phyloP scores from a whole-genome alignment of 2,329 filamentous ascomycete genomes.

The Pseudogymnoascus sp. region DNA sequence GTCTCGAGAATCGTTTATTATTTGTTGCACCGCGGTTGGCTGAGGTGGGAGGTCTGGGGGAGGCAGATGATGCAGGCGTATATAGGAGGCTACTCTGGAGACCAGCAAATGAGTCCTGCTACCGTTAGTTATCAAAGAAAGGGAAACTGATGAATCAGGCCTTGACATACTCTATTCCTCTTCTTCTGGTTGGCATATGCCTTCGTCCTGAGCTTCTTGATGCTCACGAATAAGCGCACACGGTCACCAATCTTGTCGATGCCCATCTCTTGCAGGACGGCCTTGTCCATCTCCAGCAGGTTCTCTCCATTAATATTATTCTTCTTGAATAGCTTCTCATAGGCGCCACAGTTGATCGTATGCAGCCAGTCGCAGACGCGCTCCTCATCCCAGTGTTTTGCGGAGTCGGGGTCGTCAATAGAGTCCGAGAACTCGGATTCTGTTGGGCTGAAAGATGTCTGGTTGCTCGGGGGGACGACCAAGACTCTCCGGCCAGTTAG shows the following conservation, averaged over 20 bases:
- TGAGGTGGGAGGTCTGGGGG: slow-evolving; percentile 53
- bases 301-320: slow-evolving; percentile 99
- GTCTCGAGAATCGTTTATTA: slow-evolving; percentile 57
- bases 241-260: slow-evolving; percentile 97
- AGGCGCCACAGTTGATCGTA: slow-evolving; percentile 87
- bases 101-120: slow-evolving; percentile 71
- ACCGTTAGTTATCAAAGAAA: slow-evolving; percentile 16
- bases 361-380: slow-evolving; percentile 84
- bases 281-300: slow-evolving; percentile 91
- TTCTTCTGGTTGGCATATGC: slow-evolving; percentile 70
- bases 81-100: slow-evolving; percentile 55
- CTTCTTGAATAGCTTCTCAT: slow-evolving; percentile 78
- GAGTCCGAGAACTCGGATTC: slow-evolving; percentile 85
- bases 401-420: slow-evolving; percentile 62
- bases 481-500: slow-evolving; percentile 46
- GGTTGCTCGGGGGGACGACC: slow-evolving; percentile 39
- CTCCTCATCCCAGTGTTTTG: slow-evolving; percentile 85
- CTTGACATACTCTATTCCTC: slow-evolving; percentile 64
- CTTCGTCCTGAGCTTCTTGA: slow-evolving; percentile 73
- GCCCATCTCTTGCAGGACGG: slow-evolving; percentile 92
- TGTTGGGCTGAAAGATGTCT: slow-evolving; percentile 66
- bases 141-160: not conserved
- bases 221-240: slow-evolving; percentile 78
- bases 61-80: slow-evolving; percentile 54
- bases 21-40: slow-evolving; percentile 37